phyloP scores from a whole-genome alignment of 768 basidiomycete genomes.

The Russula earlei region DNA sequence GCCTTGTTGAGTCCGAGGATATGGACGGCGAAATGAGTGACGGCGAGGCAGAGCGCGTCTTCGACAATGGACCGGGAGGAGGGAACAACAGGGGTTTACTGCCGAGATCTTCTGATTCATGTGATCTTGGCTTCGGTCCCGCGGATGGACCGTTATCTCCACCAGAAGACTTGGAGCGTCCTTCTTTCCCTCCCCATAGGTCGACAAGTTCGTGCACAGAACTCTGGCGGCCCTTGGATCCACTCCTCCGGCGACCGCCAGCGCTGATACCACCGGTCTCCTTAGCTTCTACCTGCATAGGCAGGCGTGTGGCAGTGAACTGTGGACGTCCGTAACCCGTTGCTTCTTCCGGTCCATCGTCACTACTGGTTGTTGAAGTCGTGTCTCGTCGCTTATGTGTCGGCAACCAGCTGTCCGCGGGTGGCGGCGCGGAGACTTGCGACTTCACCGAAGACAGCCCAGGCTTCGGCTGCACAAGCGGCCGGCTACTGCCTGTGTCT shows the following conservation, averaged over 20 bases:
- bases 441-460: slow-evolving; percentile 8
- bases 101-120: background rate
- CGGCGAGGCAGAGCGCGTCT: slow-evolving; percentile 15
- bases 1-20: slow-evolving; percentile 5
- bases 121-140: background rate
- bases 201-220: slow-evolving; percentile 81
- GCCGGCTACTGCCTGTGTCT: slow-evolving; percentile 3
- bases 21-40: slow-evolving; percentile 6
- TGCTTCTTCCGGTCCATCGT: slow-evolving; percentile 42
- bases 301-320: background rate
- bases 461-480: slow-evolving; percentile 14
- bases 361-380: slow-evolving; percentile 50
- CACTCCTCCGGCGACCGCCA: slow-evolving; percentile 25
- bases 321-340: background rate
- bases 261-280: slow-evolving; percentile 19
- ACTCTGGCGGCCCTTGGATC: slow-evolving; percentile 54
- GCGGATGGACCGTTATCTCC: background rate
- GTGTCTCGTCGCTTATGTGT: slow-evolving; percentile 21
- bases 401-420: slow-evolving; percentile 22
- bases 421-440: slow-evolving; percentile 17
- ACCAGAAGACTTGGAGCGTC: background rate
- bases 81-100: slow-evolving; percentile 7
- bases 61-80: background rate
- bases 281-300: slow-evolving; percentile 11
- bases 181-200: slow-evolving; percentile 55